These are phyloP conservation scores for Ophiostoma piceae DNA, from an alignment of 2,329 filamentous ascomycete species.

Conservation along the genomic window DNA sequence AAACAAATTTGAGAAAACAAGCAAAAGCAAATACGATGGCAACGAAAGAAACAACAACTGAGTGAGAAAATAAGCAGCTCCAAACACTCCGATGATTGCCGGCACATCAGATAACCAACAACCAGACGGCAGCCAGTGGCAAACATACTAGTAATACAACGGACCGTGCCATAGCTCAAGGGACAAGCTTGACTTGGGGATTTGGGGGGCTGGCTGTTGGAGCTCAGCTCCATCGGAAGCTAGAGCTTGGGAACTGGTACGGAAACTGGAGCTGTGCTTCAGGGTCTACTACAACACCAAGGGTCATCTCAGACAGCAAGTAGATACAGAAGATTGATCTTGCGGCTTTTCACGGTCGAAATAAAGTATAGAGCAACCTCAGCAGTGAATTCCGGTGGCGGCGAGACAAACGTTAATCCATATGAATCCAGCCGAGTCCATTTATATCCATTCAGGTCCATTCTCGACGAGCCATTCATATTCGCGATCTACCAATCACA, in stretches of 20 bases:
- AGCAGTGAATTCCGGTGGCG: no score
- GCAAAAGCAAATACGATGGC: not conserved
- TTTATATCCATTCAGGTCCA: not conserved
- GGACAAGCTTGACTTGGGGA: not conserved
- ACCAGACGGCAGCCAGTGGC: conserved; percentile 11
- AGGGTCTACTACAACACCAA: not conserved
- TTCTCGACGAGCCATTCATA: not conserved
- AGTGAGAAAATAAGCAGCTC: not conserved
- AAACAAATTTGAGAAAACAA: not conserved
- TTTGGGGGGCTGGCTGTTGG: not conserved
- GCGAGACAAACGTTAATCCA: conserved; percentile 1
- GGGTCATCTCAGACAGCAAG: not conserved
- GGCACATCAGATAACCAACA: not conserved
- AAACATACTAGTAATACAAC: conserved; percentile 1
- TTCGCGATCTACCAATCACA: not conserved
- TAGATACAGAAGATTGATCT: not conserved
- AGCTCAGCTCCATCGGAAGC: not conserved
- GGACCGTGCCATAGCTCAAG: conserved; percentile 9
- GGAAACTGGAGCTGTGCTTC: not conserved
- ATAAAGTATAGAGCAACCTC: not conserved
- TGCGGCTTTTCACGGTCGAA: not conserved
- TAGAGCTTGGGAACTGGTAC: not conserved
- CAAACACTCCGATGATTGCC: not conserved
- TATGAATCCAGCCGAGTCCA: not conserved
- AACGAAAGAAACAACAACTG: no score